These are phyloP conservation scores for Barnettozyma hawaiiensis DNA, from an alignment of 1,139 yeast species.

Conservation along the genomic window DNA sequence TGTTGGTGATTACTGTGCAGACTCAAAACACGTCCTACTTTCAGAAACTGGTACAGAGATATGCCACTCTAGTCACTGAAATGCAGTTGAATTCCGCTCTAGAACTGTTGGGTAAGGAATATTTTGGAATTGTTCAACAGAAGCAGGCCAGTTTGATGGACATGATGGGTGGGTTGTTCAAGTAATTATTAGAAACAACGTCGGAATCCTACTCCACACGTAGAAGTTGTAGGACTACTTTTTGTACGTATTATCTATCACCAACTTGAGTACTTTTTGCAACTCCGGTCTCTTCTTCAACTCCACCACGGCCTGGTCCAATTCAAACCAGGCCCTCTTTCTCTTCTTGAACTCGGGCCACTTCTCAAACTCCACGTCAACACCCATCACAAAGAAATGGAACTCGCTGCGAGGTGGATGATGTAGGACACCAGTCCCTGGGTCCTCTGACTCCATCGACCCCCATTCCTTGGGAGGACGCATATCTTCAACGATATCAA, in stretches of 20 bases:
- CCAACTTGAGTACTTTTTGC: slow-evolving; percentile 1
- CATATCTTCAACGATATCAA: slow-evolving; percentile 66
- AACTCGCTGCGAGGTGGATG: slow-evolving; percentile 67
- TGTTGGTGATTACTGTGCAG: slow-evolving; percentile 57
- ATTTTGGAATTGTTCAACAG: slow-evolving; percentile 54
- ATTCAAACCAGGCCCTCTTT: slow-evolving; percentile 69
- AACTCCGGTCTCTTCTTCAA: slow-evolving; percentile 63
- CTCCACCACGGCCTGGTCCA: slow-evolving; percentile 65
- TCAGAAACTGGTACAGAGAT: slow-evolving; percentile 48
- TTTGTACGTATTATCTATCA: not conserved
- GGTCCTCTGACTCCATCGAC: slow-evolving; percentile 23
- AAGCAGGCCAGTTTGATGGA: slow-evolving; percentile 69
- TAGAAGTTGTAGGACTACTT: no score
- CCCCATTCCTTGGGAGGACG: slow-evolving; percentile 61
- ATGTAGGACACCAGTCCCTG: slow-evolving; percentile 23
- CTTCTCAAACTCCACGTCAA: slow-evolving; percentile 45
- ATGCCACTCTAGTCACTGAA: slow-evolving; percentile 34
- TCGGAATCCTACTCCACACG: no score
- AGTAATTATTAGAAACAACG: no score
- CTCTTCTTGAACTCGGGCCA: slow-evolving; percentile 75
- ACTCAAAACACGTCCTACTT: slow-evolving; percentile 48
- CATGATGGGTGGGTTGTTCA: slow-evolving; percentile 75
- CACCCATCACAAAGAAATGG: slow-evolving; percentile 74
- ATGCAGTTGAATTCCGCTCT: slow-evolving; percentile 37
- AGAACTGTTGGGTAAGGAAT: slow-evolving; percentile 48